phyloP scores from a whole-genome alignment of 257 asterid genomes.

The Solanum chmielewskii region DNA sequence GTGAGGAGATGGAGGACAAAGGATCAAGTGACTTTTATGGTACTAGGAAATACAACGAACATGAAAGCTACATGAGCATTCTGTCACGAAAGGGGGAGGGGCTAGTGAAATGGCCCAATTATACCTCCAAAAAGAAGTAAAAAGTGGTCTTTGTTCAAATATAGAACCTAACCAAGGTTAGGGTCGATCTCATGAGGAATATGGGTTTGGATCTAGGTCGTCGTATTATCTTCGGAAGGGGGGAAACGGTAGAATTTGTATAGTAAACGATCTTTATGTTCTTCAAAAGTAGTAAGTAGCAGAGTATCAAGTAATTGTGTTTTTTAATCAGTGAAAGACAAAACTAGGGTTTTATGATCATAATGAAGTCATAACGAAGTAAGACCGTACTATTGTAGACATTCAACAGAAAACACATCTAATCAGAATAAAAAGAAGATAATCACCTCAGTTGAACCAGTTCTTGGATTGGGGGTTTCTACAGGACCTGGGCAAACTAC shows the following conservation, averaged over 20 bases:
- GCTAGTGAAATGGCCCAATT: background rate
- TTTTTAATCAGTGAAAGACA: background rate
- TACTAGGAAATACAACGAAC: background rate
- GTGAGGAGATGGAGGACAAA: background rate
- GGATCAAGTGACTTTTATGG: background rate
- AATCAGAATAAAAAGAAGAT: background rate
- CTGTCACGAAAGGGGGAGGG: background rate
- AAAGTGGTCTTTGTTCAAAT: background rate
- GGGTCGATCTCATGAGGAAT: background rate
- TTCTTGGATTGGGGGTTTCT: constrained; percentile 51
- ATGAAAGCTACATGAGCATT: background rate
- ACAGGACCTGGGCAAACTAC: constrained; percentile 94
- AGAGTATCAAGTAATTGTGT: background rate
- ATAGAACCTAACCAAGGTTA: background rate
- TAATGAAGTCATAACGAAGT: background rate
- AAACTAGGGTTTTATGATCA: background rate
- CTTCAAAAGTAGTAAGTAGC: background rate
- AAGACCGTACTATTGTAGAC: background rate
- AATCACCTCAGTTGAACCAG: constrained; percentile 61
- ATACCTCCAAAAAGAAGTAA: background rate
- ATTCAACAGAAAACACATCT: background rate
- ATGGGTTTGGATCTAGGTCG: background rate
- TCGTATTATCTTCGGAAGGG: no score
- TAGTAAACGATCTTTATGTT: background rate
- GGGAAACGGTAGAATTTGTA: background rate